phyloP scores from a whole-genome alignment of 164 flowering plant species.

The Chloranthus sessilifolius region DNA sequence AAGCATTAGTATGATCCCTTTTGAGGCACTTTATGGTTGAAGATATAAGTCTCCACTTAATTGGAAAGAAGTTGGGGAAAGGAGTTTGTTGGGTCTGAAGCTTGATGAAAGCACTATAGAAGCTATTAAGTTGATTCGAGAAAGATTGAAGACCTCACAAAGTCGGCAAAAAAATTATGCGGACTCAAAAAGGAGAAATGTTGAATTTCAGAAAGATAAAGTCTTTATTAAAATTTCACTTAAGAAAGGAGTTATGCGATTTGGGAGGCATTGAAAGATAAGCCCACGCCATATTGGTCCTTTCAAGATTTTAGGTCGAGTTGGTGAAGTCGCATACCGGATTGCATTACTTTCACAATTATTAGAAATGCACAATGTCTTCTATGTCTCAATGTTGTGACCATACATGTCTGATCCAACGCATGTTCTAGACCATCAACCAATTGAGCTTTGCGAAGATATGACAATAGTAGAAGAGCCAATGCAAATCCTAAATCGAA shows the following conservation, averaged over 20 bases:
- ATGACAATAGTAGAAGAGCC: not conserved
- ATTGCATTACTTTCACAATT: not conserved
- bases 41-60: no score
- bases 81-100: no score
- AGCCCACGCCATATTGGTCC: not conserved
- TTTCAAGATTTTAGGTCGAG: not conserved
- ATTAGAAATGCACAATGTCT: not conserved
- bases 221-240: no score
- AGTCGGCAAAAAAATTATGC: no score
- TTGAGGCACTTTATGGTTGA: no score
- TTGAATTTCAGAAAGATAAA: no score
- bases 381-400: not conserved
- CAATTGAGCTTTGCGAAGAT: not conserved
- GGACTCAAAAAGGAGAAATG: no score
- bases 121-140: no score
- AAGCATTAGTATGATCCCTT: no score
- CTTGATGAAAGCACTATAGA: no score
- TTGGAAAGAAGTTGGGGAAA: no score
- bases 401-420: not conserved
- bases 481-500: not conserved
- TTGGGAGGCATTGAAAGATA: not conserved
- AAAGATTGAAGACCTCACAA: no score
- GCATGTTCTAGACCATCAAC: not conserved
- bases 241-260: not conserved
- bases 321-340: not conserved